Evolutionary conservation across 2,329 filamentous ascomycete species (phyloP), one percentile per base, ranked within the genome.

Genomic region (Penicillium sp.): DNA sequence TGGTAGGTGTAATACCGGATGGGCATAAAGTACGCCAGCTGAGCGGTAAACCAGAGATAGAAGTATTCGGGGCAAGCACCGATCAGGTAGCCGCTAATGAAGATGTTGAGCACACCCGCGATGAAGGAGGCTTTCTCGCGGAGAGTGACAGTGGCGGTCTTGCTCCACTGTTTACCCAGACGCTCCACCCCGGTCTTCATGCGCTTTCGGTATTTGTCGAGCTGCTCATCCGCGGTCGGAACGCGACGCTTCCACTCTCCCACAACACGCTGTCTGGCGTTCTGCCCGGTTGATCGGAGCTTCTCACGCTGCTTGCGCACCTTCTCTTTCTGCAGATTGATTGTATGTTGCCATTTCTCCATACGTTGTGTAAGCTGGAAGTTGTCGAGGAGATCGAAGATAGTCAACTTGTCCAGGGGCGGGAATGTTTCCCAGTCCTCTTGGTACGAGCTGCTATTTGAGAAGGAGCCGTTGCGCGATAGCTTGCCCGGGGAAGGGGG

Each of bases 91-190:
- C 93, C 95, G 64, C 92, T 96, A 72, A 98, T 87, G 77, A 99
- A 96, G 74, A 99, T 95, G 77, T 99, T 99, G 78, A 97, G 86
- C 65, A 97, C 93, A 68, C 92, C 95, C 59, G 88, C 93, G 61
- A 99, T 97, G 76, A 99, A 99, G 6, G 93, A 93, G 49, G 96
- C 81, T 82, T 99, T 99, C 78, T 99, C 95, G 57, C 93, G 88
- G 50, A 91, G 77, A 1, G 92, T 97, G 66, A 99, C 92, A 9
- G 87, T 88, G 69, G 92, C 92, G 19, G 90, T 91, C 70, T 96
- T 90, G 71, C 91, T 95, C 93, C 93, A 99, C 69, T 87, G 87
- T 64, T 83, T 85, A 59, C 88, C 89, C 33, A 98, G 83, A 64
- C 91, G 90, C 68, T 97, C 93, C n/a, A 98, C 92, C 50, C 89